Evolutionary conservation across 2,329 filamentous ascomycete species (phyloP).

Genomic region (Apiospora hydei): DNA sequence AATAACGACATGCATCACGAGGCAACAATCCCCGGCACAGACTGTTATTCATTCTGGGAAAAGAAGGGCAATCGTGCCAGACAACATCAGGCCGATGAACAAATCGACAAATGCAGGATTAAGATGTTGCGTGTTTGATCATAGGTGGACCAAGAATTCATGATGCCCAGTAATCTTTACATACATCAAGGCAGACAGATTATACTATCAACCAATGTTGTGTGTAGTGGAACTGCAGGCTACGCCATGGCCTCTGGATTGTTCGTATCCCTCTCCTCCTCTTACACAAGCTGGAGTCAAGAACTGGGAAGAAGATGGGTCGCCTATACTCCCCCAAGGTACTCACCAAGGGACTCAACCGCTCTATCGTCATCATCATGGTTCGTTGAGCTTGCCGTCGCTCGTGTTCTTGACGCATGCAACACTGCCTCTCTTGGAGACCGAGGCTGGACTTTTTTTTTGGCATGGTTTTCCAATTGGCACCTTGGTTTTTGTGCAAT

Average conservation of each 20-base stretch:
- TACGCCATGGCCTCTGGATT: not conserved
- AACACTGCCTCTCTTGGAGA: slow-evolving; percentile 21
- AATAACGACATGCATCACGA: not conserved
- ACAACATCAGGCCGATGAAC: not conserved
- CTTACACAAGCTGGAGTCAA: not conserved
- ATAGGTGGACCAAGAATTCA: slow-evolving; percentile 15
- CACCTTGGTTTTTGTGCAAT: slow-evolving; percentile 19
- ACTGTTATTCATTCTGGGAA: not conserved
- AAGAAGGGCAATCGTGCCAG: not conserved
- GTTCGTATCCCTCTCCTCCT: slow-evolving; percentile 2
- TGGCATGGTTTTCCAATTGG: not conserved
- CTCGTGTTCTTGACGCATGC: not conserved
- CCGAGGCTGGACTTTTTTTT: slow-evolving; percentile 22
- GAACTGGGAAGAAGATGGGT: slow-evolving; percentile 11
- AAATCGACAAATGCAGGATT: not conserved
- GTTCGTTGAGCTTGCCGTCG: not conserved
- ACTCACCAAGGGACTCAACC: not conserved
- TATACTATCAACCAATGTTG: slow-evolving; percentile 2
- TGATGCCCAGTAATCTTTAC: not conserved
- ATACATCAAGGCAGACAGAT: slow-evolving; percentile 12
- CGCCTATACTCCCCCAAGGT: not conserved
- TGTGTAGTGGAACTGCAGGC: slow-evolving; percentile 13
- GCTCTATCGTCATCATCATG: slow-evolving; percentile 9
- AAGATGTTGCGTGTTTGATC: not conserved
- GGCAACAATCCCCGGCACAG: not conserved